Conservation (phyloP, 2,329 filamentous ascomycete genomes). For the Penicillium sp. region DNA sequence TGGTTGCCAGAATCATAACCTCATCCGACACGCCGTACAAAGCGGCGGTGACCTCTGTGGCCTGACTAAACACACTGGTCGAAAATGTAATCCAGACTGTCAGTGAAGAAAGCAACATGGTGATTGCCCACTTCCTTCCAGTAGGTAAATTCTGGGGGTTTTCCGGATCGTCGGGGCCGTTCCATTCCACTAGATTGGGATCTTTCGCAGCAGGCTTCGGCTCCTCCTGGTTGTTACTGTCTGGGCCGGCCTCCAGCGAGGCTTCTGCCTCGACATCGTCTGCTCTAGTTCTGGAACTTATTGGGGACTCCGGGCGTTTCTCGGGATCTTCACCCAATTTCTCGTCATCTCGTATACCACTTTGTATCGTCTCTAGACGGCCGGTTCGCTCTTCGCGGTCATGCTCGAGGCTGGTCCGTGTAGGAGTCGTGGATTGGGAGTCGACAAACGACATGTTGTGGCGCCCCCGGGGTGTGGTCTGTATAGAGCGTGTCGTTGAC, state of each 20-base stretch:
- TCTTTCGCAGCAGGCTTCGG: slow-evolving; percentile 16
- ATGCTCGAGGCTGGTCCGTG: slow-evolving; percentile 5
- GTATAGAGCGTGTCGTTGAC: background rate
- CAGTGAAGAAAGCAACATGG: slow-evolving; percentile 38
- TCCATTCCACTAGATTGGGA: slow-evolving; percentile 28
- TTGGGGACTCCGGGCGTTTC: background rate
- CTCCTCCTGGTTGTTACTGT: too few species aligned
- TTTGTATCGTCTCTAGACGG: slow-evolving; percentile 12
- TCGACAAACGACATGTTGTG: slow-evolving; percentile 10
- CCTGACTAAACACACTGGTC: slow-evolving; percentile 45
- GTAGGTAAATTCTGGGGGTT: slow-evolving; percentile 27
- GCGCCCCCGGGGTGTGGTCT: background rate
- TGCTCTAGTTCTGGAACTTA: slow-evolving; percentile 2
- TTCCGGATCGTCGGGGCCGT: slow-evolving; percentile 26
- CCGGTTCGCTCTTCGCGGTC: background rate
- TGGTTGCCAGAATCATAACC: slow-evolving; percentile 49
- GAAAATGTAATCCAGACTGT: slow-evolving; percentile 49
- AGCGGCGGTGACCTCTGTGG: slow-evolving; percentile 36
- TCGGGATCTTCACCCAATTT: background rate
- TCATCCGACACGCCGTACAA: slow-evolving; percentile 46
- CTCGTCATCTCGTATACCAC: background rate
- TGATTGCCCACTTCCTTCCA: slow-evolving; percentile 40
- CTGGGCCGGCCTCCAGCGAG: background rate
- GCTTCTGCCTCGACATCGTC: slow-evolving; percentile 5
- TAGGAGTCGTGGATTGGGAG: slow-evolving; percentile 10